Base-by-base conservation (phyloP, 768 basidiomycete species). In the Lactarius tabidus region DNA sequence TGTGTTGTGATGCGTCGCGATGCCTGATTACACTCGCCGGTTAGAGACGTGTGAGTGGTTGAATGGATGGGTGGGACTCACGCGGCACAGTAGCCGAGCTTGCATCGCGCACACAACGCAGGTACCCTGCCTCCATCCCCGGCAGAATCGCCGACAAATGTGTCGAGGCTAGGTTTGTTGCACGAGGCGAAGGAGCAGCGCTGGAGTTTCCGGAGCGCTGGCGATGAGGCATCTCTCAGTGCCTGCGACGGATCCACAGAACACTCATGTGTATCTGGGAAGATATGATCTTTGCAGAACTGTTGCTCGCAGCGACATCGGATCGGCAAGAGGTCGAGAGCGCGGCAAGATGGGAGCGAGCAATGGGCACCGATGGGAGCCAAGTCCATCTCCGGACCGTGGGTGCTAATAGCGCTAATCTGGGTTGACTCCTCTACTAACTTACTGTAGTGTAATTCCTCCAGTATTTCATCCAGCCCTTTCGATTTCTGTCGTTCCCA, bases 291-390 rank as follows among this genome's bases (percentile, higher is more conserved):
- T 14, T 78, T 79, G 77, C 91, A 94, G 74, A 85, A 92, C 63
- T 78, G 74, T 39, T 72, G 73, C 53, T 78, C 71, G 76, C 92
- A 93, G 33, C 71, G 70, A 72, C 92, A 94, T 57, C 75, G 74
- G 64, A 90, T 85, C n/a, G 92, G 92, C 0, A 94, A 80, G 66
- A 93, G 89, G 76, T 93, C 91, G 69, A 87, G 77, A 39, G 79
- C 68, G 60, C 81, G 79, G 79, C 91, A 93, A 18, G 80, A 75
- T 10, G 78, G 57, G 57, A 83, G 67, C n/a, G 86, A 77, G 73
- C 91, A 94, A 68, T 84, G 85, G 53, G 81, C 77, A 61, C 91
- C 91, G 65, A 91, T 77, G 28, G 79, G 74, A 43, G 82, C 75
- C 58, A 88, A 70, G 63, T 79, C 79, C 76, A 79, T 79, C 52